These are phyloP conservation scores for Fusarium sterilihyphosum DNA, from an alignment of 2,329 filamentous ascomycete species.

Conservation along the genomic window DNA sequence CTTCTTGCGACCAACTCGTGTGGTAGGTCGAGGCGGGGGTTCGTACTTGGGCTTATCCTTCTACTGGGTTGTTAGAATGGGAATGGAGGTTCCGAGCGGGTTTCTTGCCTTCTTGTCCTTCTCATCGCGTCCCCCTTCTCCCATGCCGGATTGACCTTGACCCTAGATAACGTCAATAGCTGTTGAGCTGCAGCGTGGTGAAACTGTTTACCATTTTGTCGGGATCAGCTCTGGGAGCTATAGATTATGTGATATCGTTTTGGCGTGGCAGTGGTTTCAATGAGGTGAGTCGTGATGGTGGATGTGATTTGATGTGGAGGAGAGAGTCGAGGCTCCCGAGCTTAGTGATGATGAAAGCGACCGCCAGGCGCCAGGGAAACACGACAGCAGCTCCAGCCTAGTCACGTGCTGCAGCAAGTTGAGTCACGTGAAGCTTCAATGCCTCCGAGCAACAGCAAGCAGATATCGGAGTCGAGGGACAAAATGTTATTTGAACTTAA, in stretches of 20 bases:
- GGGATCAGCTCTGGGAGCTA: constrained; percentile 45
- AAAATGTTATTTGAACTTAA: too few species aligned
- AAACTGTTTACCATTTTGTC: constrained; percentile 48
- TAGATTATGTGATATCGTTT: constrained; percentile 10
- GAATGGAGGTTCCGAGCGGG: neutral
- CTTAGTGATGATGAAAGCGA: constrained; percentile 49
- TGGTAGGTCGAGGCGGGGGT: constrained; percentile 95
- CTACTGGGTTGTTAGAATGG: constrained; percentile 57
- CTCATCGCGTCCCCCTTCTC: constrained; percentile 82
- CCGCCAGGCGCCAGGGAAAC: constrained; percentile 57
- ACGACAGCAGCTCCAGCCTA: constrained; percentile 51
- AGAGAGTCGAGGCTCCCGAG: constrained; percentile 40
- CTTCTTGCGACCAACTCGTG: constrained; percentile 98
- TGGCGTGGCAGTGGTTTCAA: constrained; percentile 5
- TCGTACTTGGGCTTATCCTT: constrained; percentile 99
- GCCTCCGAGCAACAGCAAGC: neutral
- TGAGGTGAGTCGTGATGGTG: constrained; percentile 25
- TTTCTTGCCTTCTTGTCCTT: constrained; percentile 89
- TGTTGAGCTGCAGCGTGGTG: neutral
- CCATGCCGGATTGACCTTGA: constrained; percentile 89
- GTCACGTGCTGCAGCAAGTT: constrained; percentile 43
- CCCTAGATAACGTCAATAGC: constrained; percentile 61
- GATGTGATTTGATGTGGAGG: constrained; percentile 38
- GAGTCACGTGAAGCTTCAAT: constrained; percentile 34
- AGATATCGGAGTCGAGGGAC: neutral